Base-by-base conservation (phyloP, 306 rosid genomes). In the Dalbergia oliveri region DNA sequence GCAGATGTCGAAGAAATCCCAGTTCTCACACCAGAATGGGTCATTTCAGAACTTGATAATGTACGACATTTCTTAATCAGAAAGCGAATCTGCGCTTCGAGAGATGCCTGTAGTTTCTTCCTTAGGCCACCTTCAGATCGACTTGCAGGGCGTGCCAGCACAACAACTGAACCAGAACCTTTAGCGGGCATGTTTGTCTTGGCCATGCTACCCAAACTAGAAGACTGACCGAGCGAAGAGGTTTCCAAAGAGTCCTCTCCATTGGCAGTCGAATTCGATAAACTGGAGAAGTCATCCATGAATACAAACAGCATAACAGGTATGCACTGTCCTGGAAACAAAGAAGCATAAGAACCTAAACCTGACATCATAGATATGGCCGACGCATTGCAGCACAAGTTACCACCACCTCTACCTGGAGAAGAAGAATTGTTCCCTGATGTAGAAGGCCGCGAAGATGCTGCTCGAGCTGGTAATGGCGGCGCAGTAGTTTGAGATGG, bases 261-360 rank as follows among this genome's bases (percentile, higher is more conserved):
- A 77, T 75, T 91, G 16, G 83, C 67, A 76, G 85, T 68, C 44
- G 92, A 75, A 85, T 75, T 85, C 5, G 85, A 68, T 68, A 77
- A 77, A 81, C 83, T 87, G 45, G 86, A 92, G 90, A 92, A 90
- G 78, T 94, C 97, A 72, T 88, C 97, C 10, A 92, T 37, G 45
- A 92, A 90, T 75, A 88, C 94, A 88, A 94, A 92, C 78, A 94
- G 81, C 72, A 85, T 82, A 80, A 94, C 98, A 63, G 97, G 97
- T 54, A 88, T 92, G 84, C 98, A 92, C 83, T 88, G 97, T 81
- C 98, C 98, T 39, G 97, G 98, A 88, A 92, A 92, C 90, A 92
- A 86, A 82, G 97, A 91, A 84, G 97, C 69, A 88, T 90, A 87
- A 73, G 98, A 94, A 81, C 97, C 94, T 83, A 88, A 90, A 72